Conservation (phyloP, 2,329 filamentous ascomycete species). For the Grosmannia huntii region DNA sequence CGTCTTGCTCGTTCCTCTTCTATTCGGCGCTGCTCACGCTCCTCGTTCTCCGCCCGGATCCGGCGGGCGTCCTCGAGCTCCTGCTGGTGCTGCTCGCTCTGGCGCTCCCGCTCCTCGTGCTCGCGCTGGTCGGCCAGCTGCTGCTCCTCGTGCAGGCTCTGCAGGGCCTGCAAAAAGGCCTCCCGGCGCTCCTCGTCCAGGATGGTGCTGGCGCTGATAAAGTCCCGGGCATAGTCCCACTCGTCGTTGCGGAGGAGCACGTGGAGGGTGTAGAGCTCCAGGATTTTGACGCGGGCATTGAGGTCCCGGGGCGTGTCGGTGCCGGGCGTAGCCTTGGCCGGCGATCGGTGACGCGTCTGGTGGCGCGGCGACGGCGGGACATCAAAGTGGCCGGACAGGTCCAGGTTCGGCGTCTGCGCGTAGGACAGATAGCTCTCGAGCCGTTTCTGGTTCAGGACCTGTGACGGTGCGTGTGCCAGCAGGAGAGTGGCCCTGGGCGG, state of each 20-base stretch:
- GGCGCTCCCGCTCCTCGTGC: slow-evolving; percentile 41
- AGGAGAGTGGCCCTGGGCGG: slow-evolving; percentile 67
- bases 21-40: slow-evolving; percentile 36
- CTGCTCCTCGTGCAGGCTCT: slow-evolving; percentile 74
- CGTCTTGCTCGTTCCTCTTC: slow-evolving; percentile 39
- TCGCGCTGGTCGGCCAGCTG: slow-evolving; percentile 55
- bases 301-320: slow-evolving; percentile 76
- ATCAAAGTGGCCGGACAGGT: slow-evolving; percentile 51
- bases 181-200: slow-evolving; percentile 87
- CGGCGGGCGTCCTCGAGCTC: slow-evolving; percentile 46
- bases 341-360: slow-evolving; percentile 29
- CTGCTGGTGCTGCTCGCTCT: slow-evolving; percentile 42
- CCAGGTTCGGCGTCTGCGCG: slow-evolving; percentile 55
- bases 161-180: slow-evolving; percentile 74
- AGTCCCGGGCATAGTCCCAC: slow-evolving; percentile 90
- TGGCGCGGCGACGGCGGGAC: slow-evolving; percentile 25
- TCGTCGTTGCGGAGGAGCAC: slow-evolving; percentile 87
- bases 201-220: slow-evolving; percentile 74
- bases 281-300: slow-evolving; percentile 73
- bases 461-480: slow-evolving; percentile 76
- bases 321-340: slow-evolving; percentile 29
- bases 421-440: slow-evolving; percentile 83
- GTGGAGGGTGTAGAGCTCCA: slow-evolving; percentile 91
- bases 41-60: slow-evolving; percentile 45
- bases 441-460: slow-evolving; percentile 71